Base-by-base conservation (phyloP, 495 filamentous ascomycete species). In the Daldinia decipiens region DNA sequence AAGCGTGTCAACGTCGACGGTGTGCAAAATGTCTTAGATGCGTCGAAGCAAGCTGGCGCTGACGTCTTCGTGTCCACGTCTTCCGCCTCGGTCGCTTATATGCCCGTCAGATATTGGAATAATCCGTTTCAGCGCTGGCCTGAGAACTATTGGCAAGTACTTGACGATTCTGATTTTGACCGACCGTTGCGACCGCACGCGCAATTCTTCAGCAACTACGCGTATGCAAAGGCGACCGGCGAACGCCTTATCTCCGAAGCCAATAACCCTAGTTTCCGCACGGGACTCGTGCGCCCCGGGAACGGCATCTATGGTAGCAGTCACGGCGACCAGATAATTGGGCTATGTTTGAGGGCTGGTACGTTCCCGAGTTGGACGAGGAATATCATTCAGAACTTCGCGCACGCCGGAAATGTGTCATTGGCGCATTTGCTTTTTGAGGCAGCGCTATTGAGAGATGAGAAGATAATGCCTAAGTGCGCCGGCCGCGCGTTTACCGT, bases 61-160 rank as follows among this genome's bases (percentile, higher is more conserved):
- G 76, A 80, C 57, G 84, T 85, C 43, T 88, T 92, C 61, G 75
- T 91, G 15, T 84, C 85, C 65, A 90, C 88, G 3, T 86, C 85
- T 1, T 88, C 86, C 6, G 83, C 81, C n/a, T 88, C 87, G 0
- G 67, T 85, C 19, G 74, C 77, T 29, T 65, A 87, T 32, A 73
- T 68, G 26, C 80, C 81, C 1, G 74, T 82, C 0, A 71, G 68
- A 1, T 84, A 85, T 74, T 88, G 84, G 83, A 74, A 82, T 40
- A 76, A 78, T 59, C 86, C 86, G 1, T 86, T 85, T 81, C 72
- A 75, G 9, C 79, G 71, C 32, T 65, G 67, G 11, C 83, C 85
- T 0, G 58, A 65, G 43, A 69, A 78, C 24, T 79, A 74, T 58
- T 74, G 82, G 38, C 87, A 88, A 62, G 59, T 82, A 0, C 55